phyloP scores from a whole-genome alignment of 371 early-diverging fungal genomes.

The Mortierella sp. region DNA sequence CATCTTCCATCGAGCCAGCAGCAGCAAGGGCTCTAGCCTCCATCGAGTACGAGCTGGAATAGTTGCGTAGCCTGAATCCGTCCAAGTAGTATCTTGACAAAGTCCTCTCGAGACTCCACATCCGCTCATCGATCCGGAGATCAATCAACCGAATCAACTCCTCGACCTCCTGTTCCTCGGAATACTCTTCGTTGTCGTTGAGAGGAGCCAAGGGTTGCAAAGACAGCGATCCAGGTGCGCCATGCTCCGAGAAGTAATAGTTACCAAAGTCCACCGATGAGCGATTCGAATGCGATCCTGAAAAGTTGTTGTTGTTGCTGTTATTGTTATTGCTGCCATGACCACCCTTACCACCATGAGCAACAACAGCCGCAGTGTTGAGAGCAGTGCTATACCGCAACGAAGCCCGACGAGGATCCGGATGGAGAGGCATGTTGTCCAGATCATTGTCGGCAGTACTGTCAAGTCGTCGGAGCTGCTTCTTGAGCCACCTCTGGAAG shows the following conservation, averaged over 20 bases:
- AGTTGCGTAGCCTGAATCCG: conserved; percentile 46
- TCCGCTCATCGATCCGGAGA: conserved; percentile 43
- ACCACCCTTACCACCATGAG: background rate
- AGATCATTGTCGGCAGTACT: conserved; percentile 32
- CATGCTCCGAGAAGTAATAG: conserved; percentile 44
- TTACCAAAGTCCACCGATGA: conserved; percentile 26
- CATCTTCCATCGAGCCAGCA: too few species aligned
- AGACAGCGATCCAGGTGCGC: conserved; percentile 30
- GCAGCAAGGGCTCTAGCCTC: background rate
- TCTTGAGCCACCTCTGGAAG: conserved; percentile 12
- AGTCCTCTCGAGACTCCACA: conserved; percentile 51
- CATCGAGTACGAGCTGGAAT: conserved; percentile 18
- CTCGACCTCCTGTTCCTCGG: conserved; percentile 33
- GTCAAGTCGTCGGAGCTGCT: conserved; percentile 19
- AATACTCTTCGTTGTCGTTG: conserved; percentile 22
- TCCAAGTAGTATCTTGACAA: conserved; percentile 48
- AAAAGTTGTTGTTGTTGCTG: background rate
- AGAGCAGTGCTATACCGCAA: conserved; percentile 21
- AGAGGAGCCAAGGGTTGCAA: conserved; percentile 39
- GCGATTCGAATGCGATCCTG: background rate
- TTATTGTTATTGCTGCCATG: background rate
- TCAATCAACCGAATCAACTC: conserved; percentile 51
- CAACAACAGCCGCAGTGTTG: background rate
- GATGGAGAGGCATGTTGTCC: conserved; percentile 28
- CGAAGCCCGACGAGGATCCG: conserved; percentile 23